Evolutionary conservation across 2,329 filamentous ascomycete species (phyloP), one percentile per base, ranked within the genome.

Genomic region (Aspergillus sp.): DNA sequence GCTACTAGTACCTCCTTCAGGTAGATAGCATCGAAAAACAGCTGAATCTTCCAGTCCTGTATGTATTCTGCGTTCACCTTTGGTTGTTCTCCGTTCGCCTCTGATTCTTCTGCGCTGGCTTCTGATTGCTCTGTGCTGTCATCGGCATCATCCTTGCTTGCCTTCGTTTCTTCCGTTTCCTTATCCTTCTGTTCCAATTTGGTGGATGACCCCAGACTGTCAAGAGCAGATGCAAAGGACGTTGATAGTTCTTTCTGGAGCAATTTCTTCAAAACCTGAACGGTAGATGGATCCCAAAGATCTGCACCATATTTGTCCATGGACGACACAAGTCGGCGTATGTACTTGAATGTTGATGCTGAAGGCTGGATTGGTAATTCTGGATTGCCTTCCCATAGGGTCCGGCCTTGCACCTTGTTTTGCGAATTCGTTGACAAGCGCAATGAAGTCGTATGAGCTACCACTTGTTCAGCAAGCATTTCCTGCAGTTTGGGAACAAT

Each of bases 371-470:
- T 75, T 0, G 91, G 91, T 34, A 95, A 63, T 27, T 81, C 73
- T 0, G 87, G 86, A 32, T 79, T 73, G 1, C 87, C 87, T 60
- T 94, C 89, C 90, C 90, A 96, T 0, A 96, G 71, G 0, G 79
- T 75, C 40, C 82, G 76, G 6, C 84, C 82, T 2, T 76, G 74
- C 1, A 87, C 75, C 27, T 58, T 68, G 1, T 64, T 53, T 40
- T 83, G 53, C 72, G 40, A 73, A 59, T 41, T 76, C 65, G 30
- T 47, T 40, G 61, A 68, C 13, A 63, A 47, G 4, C 55, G 47
- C 6, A 86, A 57, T 0, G 80, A 70, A 0, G 71, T 60, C 9
- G 53, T 49, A 27, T 58, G 46, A 6, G 64, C 57, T 0, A 76
- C 70, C 1, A 86, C 75, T 27, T 76, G 68, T 2, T 60, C 58